Percentiles rank a stretch among this genome's conserved stretches.
Conservation (phyloP, 805 yeast species). For the Monosporozyma siamensis region DNA sequence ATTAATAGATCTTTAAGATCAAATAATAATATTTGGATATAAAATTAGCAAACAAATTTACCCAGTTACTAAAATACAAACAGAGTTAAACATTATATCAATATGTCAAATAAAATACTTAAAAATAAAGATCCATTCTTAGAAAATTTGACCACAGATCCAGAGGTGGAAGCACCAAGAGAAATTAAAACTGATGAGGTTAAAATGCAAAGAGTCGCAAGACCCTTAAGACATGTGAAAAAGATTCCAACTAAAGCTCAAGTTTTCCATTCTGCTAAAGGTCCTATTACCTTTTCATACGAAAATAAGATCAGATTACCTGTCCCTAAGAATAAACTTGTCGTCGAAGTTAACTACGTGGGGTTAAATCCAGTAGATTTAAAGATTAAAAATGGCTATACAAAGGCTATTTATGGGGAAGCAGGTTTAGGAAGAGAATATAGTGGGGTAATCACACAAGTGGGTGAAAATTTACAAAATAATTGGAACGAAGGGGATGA, state of each 20-base stretch:
- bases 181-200: slow-evolving; percentile 18
- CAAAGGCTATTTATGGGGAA: slow-evolving; percentile 41
- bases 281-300: slow-evolving; percentile 39
- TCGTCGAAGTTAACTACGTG: slow-evolving; percentile 51
- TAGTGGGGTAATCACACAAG: slow-evolving; percentile 47
- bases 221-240: slow-evolving; percentile 44
- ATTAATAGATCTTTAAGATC: too few relatives aligned
- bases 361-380: slow-evolving; percentile 61
- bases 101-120: slow-evolving; percentile 3
- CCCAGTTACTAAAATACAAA: too few relatives aligned
- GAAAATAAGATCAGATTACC: slow-evolving; percentile 45
- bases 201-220: slow-evolving; percentile 31
- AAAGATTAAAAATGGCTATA: slow-evolving; percentile 47
- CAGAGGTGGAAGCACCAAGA: slow-evolving; percentile 20
- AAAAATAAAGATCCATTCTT: slow-evolving; percentile 17
- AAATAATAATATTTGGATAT: too few relatives aligned
- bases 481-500: slow-evolving; percentile 47
- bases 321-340: slow-evolving; percentile 37
- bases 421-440: slow-evolving; percentile 67
- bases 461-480: slow-evolving; percentile 38
- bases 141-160: slow-evolving; percentile 12
- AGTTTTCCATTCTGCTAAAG: slow-evolving; percentile 34
- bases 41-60: too few relatives aligned
- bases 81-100: neutral
- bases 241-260: slow-evolving; percentile 41